Conservation (phyloP, 2,329 filamentous ascomycete genomes). For the Penicillium sp. region DNA sequence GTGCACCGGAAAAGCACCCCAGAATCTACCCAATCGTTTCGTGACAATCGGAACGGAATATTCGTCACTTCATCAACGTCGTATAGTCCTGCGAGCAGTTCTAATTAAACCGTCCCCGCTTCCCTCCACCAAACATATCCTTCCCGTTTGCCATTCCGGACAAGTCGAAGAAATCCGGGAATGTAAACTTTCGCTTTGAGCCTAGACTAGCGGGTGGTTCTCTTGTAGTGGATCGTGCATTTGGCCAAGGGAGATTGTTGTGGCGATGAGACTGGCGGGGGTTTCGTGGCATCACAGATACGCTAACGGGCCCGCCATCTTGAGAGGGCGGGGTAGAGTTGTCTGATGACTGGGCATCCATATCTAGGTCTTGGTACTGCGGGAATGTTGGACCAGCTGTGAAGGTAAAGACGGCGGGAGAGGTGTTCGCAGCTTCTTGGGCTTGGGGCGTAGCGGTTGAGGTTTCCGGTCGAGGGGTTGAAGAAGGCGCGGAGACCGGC, state of each 20-base stretch:
- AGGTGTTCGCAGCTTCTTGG: slow-evolving; percentile 31
- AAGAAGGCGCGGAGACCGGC: slow-evolving; percentile 33
- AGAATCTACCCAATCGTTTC: slow-evolving; percentile 33
- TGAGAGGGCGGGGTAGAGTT: slow-evolving; percentile 33
- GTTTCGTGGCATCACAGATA: slow-evolving; percentile 49
- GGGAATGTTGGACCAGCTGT: slow-evolving; percentile 47
- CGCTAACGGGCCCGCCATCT: slow-evolving; percentile 43
- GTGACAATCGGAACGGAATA: slow-evolving; percentile 38
- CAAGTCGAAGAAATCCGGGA: slow-evolving; percentile 56
- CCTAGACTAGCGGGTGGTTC: slow-evolving; percentile 46
- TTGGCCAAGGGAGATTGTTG: slow-evolving; percentile 42
- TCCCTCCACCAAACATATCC: slow-evolving; percentile 51
- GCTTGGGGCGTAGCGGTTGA: slow-evolving; percentile 22
- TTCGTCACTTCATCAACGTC: slow-evolving; percentile 39
- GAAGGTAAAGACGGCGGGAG: slow-evolving; percentile 49
- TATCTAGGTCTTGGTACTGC: slow-evolving; percentile 41
- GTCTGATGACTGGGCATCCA: slow-evolving; percentile 50
- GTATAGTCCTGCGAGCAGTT: slow-evolving; percentile 17
- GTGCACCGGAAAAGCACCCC: slow-evolving; percentile 37
- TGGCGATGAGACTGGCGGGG: slow-evolving; percentile 45
- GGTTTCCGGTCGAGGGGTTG: slow-evolving; percentile 26
- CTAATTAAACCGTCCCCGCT: slow-evolving; percentile 52
- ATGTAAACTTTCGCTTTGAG: slow-evolving; percentile 52
- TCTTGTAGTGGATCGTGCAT: slow-evolving; percentile 41
- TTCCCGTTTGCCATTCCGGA: slow-evolving; percentile 48